phyloP scores from a whole-genome alignment of 305 asterid genomes.

The Fraxinus albicans region DNA sequence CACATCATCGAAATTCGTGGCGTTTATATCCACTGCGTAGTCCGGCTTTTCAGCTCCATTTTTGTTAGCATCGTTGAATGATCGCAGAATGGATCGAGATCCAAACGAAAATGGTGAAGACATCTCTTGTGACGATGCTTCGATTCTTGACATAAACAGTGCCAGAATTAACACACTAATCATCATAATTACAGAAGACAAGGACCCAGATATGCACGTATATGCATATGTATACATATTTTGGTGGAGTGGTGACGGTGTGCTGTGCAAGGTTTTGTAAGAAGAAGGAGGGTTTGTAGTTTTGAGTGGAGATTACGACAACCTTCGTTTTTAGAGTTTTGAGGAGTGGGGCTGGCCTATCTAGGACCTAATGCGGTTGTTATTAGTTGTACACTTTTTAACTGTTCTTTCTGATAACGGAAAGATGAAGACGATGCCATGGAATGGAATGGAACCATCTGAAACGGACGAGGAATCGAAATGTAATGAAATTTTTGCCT shows the following conservation, averaged over 20 bases:
- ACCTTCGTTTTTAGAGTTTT: background rate
- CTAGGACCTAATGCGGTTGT: background rate
- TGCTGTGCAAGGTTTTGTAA: background rate
- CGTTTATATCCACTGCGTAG: constrained; percentile 69
- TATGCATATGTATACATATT: background rate
- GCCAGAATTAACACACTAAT: background rate
- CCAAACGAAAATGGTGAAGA: constrained; percentile 32
- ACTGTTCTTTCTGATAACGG: background rate
- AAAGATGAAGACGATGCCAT: background rate
- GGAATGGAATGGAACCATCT: background rate
- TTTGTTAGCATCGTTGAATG: constrained; percentile 30
- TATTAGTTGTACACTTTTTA: background rate
- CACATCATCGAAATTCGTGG: constrained; percentile 67
- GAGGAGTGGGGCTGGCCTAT: background rate
- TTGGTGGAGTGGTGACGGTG: background rate
- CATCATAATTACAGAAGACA: constrained; percentile 10
- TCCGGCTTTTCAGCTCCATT: constrained; percentile 35
- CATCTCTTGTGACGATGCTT: constrained; percentile 24
- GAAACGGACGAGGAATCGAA: background rate
- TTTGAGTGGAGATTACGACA: background rate
- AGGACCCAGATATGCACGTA: background rate
- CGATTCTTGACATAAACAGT: background rate
- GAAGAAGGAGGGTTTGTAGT: background rate
- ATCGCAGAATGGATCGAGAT: constrained; percentile 61
- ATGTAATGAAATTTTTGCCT: background rate